Evolutionary conservation across 805 yeast genomes (phyloP).

Genomic region (Zygoascus flipseniorum): DNA sequence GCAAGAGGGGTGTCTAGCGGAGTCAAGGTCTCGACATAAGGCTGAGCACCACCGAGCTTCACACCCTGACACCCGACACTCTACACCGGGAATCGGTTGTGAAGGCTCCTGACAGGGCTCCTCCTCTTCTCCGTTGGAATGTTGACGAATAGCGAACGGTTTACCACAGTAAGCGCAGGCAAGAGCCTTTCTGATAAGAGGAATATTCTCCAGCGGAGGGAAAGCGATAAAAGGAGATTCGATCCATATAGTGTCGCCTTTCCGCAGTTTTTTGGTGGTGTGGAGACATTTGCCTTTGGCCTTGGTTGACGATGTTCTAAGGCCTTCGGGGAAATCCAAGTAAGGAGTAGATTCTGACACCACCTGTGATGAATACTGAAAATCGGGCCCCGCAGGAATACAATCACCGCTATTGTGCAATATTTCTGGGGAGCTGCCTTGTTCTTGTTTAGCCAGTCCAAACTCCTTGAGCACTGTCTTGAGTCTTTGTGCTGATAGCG

Average conservation of each 20-base stretch:
- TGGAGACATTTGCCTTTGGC: slow-evolving; percentile 55
- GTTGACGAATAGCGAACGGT: slow-evolving; percentile 30
- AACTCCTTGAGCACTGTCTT: slow-evolving; percentile 45
- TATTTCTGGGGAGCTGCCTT: background rate
- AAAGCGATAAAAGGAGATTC: slow-evolving; percentile 54
- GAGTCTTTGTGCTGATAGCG: slow-evolving; percentile 50
- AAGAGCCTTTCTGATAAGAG: slow-evolving; percentile 49
- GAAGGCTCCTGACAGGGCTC: background rate
- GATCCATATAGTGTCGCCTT: slow-evolving; percentile 48
- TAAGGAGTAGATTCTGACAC: slow-evolving; percentile 42
- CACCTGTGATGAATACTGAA: slow-evolving; percentile 47
- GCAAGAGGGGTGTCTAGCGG: slow-evolving; percentile 39
- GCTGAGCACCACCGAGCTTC: slow-evolving; percentile 1
- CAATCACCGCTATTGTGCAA: background rate
- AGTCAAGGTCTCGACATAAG: background rate
- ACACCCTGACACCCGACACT: background rate
- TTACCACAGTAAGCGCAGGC: slow-evolving; percentile 71
- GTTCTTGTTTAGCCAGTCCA: slow-evolving; percentile 32
- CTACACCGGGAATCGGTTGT: background rate
- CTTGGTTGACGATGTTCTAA: slow-evolving; percentile 42
- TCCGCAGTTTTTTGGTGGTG: slow-evolving; percentile 38
- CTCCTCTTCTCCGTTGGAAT: slow-evolving; percentile 36
- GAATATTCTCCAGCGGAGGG: slow-evolving; percentile 60
- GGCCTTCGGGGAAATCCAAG: slow-evolving; percentile 29
- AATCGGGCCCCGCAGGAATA: slow-evolving; percentile 26